Evolutionary conservation across 768 basidiomycete genomes (phyloP), one percentile per base, ranked within the genome.

Genomic region (Psilocybe sp.): DNA sequence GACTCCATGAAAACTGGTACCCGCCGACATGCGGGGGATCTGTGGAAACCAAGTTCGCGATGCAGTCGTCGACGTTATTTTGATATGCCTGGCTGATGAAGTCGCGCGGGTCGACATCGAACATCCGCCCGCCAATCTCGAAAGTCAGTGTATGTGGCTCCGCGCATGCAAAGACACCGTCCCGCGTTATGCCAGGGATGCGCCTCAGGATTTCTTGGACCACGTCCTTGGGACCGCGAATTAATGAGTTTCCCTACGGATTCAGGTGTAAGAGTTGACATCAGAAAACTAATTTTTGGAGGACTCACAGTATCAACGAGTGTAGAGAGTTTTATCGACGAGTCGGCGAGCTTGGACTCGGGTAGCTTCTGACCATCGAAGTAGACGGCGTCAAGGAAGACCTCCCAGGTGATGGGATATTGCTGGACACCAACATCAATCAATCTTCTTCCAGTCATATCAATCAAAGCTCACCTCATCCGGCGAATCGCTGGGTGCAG

Each of bases 51-150:
- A 90, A 55, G 46, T 80, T 86, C 1, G 83, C 65, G 10, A 53
- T 58, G 59, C 89, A 92, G 0, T 62, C 57, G 13, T 69, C 59
- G 0, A 74, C 67, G 15, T 69, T 61, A 44, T 71, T 68, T 1
- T 62, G 50, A 44, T 62, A 69, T 3, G 65, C 68, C 52, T 79
- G 79, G 5, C 64, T 64, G 3, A 76, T 68, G 51, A 90, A 84
- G 64, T 91, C 89, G 19, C 87, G 80, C 13, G 87, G 84, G 62
- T 90, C 89, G 16, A 89, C 78, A 0, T 86, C 79, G 67, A 90
- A 92, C 20, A 79, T 61, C 52, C 71, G 70, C 9, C 89, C 86
- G 13, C 81, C 84, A 41, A 92, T 87, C 47, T 78, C 66, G 62
- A 91, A 92, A 1, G 77, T 67, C 19, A 90, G 69, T 0, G 70